Percentiles rank a stretch among this genome's conserved stretches.
Evolutionary conservation across 257 asterid species (phyloP).

Genomic region (Paraleonurus japonicus): DNA sequence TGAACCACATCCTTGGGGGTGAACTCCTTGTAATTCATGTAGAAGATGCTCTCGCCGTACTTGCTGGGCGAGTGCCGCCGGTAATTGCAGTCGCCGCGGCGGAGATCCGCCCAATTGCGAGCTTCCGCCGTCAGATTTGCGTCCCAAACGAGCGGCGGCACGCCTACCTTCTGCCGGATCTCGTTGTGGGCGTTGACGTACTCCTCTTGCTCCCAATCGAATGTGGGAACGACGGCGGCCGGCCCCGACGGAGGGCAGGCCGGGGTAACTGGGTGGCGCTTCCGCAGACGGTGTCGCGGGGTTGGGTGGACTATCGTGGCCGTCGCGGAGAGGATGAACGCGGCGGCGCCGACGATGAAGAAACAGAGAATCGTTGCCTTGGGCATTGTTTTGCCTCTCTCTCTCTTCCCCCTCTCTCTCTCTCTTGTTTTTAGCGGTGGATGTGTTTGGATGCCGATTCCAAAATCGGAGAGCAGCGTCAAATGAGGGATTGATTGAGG

Average conservation of each 20-base stretch:
- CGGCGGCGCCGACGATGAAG: conserved; percentile 28
- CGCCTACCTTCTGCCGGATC: conserved; percentile 32
- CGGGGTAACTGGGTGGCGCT: conserved; percentile 11
- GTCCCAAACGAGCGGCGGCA: conserved; percentile 50
- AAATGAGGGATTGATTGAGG: background rate
- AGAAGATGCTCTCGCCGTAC: conserved; percentile 59
- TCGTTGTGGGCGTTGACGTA: conserved; percentile 57
- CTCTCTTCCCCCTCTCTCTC: background rate
- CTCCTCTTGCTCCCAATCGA: conserved; percentile 41
- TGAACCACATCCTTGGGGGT: conserved; percentile 43
- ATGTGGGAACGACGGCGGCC: conserved; percentile 15
- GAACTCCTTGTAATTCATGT: conserved; percentile 52
- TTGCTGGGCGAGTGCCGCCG: conserved; percentile 43
- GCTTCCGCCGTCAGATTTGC: conserved; percentile 39
- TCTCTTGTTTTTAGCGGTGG: background rate
- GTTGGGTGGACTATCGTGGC: conserved; percentile 28
- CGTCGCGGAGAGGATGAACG: conserved; percentile 5
- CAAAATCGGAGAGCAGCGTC: conserved; percentile 23
- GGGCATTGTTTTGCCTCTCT: conserved; percentile 9
- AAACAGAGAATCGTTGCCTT: conserved; percentile 4
- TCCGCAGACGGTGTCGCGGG: conserved; percentile 11
- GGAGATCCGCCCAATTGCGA: conserved; percentile 45
- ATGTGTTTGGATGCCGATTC: background rate
- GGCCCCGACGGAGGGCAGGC: background rate
- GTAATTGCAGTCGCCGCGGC: conserved; percentile 50